These are phyloP conservation scores for Leucocoprinus sp. DNA, from an alignment of 768 basidiomycete species.

Conservation along the genomic window DNA sequence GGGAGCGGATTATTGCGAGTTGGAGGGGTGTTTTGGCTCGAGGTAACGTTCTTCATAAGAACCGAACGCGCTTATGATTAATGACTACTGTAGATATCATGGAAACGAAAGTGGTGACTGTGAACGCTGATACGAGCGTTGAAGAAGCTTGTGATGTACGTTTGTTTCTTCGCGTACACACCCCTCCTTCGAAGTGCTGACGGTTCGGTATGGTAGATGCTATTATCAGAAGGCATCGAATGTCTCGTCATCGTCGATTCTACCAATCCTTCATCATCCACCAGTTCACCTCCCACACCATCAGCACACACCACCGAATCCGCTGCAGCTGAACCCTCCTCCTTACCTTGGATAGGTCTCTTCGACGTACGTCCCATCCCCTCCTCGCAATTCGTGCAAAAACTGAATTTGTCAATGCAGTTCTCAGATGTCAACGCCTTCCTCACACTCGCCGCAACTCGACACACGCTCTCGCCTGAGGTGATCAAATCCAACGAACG, in stretches of 20 bases:
- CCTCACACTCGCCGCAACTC: slow-evolving; percentile 71
- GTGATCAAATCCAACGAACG: slow-evolving; percentile 51
- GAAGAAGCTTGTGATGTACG: slow-evolving; percentile 78
- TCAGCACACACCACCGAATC: not conserved
- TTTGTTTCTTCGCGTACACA: slow-evolving; percentile 8
- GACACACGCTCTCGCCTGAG: slow-evolving; percentile 59
- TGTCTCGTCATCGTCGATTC: slow-evolving; percentile 51
- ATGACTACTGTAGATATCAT: slow-evolving; percentile 45
- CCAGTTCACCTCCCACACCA: not conserved
- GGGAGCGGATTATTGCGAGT: slow-evolving; percentile 41
- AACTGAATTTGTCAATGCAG: slow-evolving; percentile 29
- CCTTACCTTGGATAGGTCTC: slow-evolving; percentile 40
- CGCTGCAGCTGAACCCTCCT: slow-evolving; percentile 14
- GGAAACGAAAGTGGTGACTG: slow-evolving; percentile 55
- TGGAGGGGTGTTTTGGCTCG: slow-evolving; percentile 52
- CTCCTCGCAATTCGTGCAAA: not conserved
- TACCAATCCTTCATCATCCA: not conserved
- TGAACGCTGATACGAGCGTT: slow-evolving; percentile 66
- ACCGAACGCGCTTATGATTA: not conserved
- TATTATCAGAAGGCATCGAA: slow-evolving; percentile 39
- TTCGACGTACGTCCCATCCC: slow-evolving; percentile 55
- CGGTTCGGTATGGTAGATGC: not conserved
- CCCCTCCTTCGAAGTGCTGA: not conserved
- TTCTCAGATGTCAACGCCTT: slow-evolving; percentile 87
- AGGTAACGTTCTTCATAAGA: slow-evolving; percentile 32